Evolutionary conservation across 371 early-diverging fungal genomes (phyloP), one percentile per base, ranked within the genome.

Genomic region (Mortierella sp.): DNA sequence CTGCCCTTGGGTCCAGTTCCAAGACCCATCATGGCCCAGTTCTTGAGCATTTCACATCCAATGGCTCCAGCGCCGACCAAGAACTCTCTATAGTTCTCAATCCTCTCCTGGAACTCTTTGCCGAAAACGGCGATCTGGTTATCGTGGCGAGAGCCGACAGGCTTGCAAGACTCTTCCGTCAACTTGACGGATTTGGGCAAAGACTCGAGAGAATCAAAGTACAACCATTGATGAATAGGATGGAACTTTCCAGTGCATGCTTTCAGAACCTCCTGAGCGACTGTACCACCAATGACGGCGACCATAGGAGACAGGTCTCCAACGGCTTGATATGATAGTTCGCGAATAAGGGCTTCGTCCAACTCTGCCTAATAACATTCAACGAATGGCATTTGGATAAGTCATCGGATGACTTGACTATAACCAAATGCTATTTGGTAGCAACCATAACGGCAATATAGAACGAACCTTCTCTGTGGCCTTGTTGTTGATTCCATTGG

Each of bases 31-130:
- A 99, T 93, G 27, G 96, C 95, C 94, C 98, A 97, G 84, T 99
- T 99, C 88, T 99, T 99, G 53, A 99, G 87, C 96, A 99, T 98
- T 83, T 99, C 99, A 85, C 99, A 99, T 54, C 99, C 99, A 81
- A 99, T 99, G 8, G 99, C 99, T 52, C 99, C 99, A 47, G 99
- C 94, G 53, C 99, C 99, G 39, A 99, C 99, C 64, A 81, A 83
- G 88, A 99, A 99, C 73, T 97, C 89, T 55, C 92, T 90, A 43
- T 90, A 84, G 79, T 96, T 93, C 21, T 91, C 87, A 54, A 99
- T 84, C 79, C 89, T 92, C 52, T 94, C 86, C 78, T 98, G 94
- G 87, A 95, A 96, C 49, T 89, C 89, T 54, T 85, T 84, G 48
- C 99, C 99, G 86, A 99, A 97, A 24, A 99, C 96, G 30, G 95